These are phyloP conservation scores for Daedaleopsis nitida DNA, from an alignment of 768 basidiomycete species.

Conservation along the genomic window DNA sequence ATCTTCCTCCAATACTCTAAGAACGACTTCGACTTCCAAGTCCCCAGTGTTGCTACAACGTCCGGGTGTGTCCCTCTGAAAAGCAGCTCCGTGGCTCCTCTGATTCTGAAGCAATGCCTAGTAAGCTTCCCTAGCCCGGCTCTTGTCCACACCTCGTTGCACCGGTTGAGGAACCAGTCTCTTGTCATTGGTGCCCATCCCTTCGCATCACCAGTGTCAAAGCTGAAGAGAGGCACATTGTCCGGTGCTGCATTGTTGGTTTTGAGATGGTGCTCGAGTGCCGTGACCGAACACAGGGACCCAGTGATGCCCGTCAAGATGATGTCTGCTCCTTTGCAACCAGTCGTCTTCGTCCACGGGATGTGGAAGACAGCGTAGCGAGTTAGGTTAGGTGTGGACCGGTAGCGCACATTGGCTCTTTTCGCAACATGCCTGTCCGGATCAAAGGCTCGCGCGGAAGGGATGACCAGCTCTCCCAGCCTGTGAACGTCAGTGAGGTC, in stretches of 20 bases:
- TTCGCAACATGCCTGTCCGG: background rate
- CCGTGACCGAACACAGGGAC: slow-evolving; percentile 19
- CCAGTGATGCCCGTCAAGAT: slow-evolving; percentile 24
- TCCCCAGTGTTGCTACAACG: slow-evolving; percentile 19
- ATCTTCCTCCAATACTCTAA: slow-evolving; percentile 26
- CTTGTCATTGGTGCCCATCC: slow-evolving; percentile 7
- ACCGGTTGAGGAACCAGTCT: slow-evolving; percentile 5
- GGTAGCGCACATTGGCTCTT: background rate
- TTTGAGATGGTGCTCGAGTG: slow-evolving; percentile 27
- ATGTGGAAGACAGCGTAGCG: slow-evolving; percentile 30
- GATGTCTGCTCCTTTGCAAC: slow-evolving; percentile 28
- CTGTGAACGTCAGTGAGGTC: background rate
- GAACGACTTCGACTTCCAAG: slow-evolving; percentile 27
- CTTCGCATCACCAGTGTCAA: background rate
- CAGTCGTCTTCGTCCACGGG: slow-evolving; percentile 39
- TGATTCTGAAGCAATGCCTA: slow-evolving; percentile 29
- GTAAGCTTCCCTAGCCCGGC: background rate
- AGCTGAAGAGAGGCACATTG: slow-evolving; percentile 12
- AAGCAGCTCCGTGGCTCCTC: slow-evolving; percentile 24
- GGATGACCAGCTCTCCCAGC: background rate
- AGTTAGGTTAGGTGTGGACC: background rate
- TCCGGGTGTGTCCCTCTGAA: slow-evolving; percentile 18
- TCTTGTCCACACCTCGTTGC: slow-evolving; percentile 12
- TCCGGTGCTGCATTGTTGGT: background rate
- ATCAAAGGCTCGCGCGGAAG: background rate